A percentile compares a stretch with the other conserved stretches of the same genome.
Conservation (phyloP, 2,329 filamentous ascomycete species). For the Stagonosporopsis chrysanthemi region DNA sequence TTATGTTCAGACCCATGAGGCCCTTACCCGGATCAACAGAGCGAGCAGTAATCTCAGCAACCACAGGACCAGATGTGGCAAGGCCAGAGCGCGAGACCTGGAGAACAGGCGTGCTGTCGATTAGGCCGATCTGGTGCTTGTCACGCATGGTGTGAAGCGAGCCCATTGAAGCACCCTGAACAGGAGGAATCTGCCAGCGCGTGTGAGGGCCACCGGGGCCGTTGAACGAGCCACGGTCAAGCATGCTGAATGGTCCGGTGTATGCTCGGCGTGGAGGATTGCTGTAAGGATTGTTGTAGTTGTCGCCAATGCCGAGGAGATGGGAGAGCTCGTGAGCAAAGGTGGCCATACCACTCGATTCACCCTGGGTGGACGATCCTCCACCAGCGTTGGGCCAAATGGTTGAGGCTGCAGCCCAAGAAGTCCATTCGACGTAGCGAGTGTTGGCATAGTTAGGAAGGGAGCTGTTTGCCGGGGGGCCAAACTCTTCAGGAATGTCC, state of each 20-base stretch:
- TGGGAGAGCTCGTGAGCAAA: conserved; percentile 64
- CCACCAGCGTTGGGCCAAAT: conserved; percentile 64
- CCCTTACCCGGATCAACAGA: conserved; percentile 53
- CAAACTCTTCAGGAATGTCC: conserved; percentile 59
- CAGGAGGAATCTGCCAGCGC: conserved; percentile 61
- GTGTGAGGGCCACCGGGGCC: conserved; percentile 63
- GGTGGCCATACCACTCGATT: conserved; percentile 62
- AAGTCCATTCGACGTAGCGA: conserved; percentile 62
- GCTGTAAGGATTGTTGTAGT: conserved; percentile 64
- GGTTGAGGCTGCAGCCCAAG: conserved; percentile 59
- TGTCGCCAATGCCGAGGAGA: conserved; percentile 61
- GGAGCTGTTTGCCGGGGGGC: conserved; percentile 56
- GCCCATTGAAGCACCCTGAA: conserved; percentile 59
- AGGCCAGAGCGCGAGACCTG: conserved; percentile 56
- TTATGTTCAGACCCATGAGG: conserved; percentile 59
- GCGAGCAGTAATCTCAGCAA: conserved; percentile 58
- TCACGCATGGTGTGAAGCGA: conserved; percentile 63
- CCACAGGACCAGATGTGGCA: conserved; percentile 53
- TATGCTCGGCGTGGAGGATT: conserved; percentile 57
- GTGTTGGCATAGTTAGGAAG: conserved; percentile 58
- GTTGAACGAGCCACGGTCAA: conserved; percentile 61
- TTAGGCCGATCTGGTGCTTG: conserved; percentile 61
- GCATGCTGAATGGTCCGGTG: conserved; percentile 63
- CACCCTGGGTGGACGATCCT: conserved; percentile 62
- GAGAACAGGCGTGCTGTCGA: conserved; percentile 54